A percentile compares a stretch with the other conserved stretches of the same genome.
Conservation (phyloP, 306 rosid species). For the Dalbergia cultrata region DNA sequence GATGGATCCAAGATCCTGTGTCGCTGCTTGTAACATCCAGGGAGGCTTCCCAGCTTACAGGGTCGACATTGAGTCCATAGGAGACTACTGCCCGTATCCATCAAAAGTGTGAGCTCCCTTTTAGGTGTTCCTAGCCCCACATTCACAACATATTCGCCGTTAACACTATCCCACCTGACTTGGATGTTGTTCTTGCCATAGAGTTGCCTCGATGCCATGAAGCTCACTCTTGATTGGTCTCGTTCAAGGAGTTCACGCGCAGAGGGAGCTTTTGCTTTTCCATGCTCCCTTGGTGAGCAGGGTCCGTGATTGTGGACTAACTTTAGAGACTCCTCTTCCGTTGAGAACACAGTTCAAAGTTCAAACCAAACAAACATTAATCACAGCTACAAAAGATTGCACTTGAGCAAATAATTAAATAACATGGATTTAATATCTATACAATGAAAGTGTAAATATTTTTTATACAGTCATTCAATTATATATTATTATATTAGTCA, state of each 20-base stretch:
- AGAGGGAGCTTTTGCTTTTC: background rate
- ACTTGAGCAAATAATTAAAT: too few relatives aligned
- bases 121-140: background rate
- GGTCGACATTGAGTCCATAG: slow-evolving; percentile 15
- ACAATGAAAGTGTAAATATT: too few relatives aligned
- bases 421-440: too few relatives aligned
- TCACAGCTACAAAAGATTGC: too few relatives aligned
- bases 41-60: background rate
- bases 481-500: too few relatives aligned
- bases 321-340: background rate
- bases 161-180: background rate
- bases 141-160: background rate
- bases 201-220: background rate
- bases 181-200: background rate
- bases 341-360: background rate
- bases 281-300: background rate
- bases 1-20: background rate
- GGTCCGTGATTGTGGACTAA: background rate
- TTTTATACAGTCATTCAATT: too few relatives aligned
- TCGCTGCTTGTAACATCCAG: background rate
- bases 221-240: background rate
- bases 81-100: background rate
- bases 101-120: background rate
- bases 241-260: background rate
- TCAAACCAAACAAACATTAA: too few relatives aligned